Conservation (phyloP, 495 filamentous ascomycete genomes). For the Podospora sp. region DNA sequence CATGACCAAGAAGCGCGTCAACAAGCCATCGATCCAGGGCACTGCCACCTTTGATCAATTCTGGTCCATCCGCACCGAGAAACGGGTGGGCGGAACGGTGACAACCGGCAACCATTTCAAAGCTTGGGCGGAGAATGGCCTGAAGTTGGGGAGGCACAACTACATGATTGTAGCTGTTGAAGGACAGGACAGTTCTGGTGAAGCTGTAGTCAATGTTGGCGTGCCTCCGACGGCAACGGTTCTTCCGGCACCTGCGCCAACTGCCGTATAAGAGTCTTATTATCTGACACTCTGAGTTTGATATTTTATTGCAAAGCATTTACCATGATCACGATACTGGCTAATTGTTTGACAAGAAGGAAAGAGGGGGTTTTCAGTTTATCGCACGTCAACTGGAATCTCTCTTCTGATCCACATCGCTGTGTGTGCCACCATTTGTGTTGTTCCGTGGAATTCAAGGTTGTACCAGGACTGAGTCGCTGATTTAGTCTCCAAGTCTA, state of each 20-base stretch:
- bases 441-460: too few relatives aligned
- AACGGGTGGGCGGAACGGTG: conserved; percentile 42
- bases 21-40: conserved; percentile 61
- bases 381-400: too few relatives aligned
- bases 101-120: conserved; percentile 55
- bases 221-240: conserved; percentile 26
- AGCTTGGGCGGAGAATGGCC: conserved; percentile 48
- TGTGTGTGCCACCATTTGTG: too few relatives aligned
- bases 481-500: too few relatives aligned
- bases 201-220: conserved; percentile 40
- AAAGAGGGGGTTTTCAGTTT: too few relatives aligned
- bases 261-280: neutral
- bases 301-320: too few relatives aligned
- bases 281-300: too few relatives aligned
- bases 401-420: too few relatives aligned
- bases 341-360: too few relatives aligned
- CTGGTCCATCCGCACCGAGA: conserved; percentile 54
- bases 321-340: too few relatives aligned
- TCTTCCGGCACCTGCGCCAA: conserved; percentile 1
- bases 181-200: conserved; percentile 47
- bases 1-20: conserved; percentile 54
- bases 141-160: conserved; percentile 52
- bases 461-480: too few relatives aligned
- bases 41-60: conserved; percentile 65
- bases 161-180: conserved; percentile 59